Percentiles rank a stretch among this genome's conserved stretches.
phyloP scores from a whole-genome alignment of 1,284 basidiomycete species.

The Peniophora sp. region DNA sequence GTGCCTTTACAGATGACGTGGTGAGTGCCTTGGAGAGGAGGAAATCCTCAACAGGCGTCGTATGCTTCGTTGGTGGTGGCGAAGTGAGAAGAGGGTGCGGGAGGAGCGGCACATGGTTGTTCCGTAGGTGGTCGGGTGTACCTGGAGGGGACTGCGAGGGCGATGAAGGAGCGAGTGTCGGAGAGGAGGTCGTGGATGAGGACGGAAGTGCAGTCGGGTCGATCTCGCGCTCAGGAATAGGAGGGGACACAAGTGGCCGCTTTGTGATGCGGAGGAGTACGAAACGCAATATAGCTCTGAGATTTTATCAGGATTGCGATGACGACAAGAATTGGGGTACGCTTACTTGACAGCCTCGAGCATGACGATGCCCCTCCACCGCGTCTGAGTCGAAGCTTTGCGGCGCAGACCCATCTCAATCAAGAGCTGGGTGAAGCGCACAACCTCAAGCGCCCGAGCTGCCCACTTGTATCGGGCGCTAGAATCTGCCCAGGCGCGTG shows the following conservation, averaged over 20 bases:
- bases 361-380: constrained; percentile 67
- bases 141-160: constrained; percentile 38
- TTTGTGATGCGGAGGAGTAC: constrained; percentile 64
- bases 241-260: constrained; percentile 65
- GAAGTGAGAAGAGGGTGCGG: constrained; percentile 49
- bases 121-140: constrained; percentile 69
- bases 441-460: constrained; percentile 63
- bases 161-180: constrained; percentile 51
- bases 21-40: constrained; percentile 72
- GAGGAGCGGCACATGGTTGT: constrained; percentile 63
- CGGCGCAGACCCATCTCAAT: constrained; percentile 81
- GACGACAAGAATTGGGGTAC: neutral
- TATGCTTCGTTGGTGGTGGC: constrained; percentile 40
- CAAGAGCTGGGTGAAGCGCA: constrained; percentile 74
- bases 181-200: constrained; percentile 44
- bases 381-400: constrained; percentile 49
- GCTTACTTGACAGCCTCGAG: constrained; percentile 78
- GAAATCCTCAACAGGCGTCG: constrained; percentile 63
- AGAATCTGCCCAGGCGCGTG: constrained; percentile 72
- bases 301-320: neutral
- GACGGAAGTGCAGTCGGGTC: constrained; percentile 64
- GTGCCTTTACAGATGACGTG: constrained; percentile 59
- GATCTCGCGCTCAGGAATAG: constrained; percentile 80
- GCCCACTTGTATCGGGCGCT: constrained; percentile 66
- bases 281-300: constrained; percentile 67